Percentiles rank a stretch among this genome's conserved stretches.
These are phyloP conservation scores for Fraxinus sp. DNA, from an alignment of 305 asterid genomes.

Conservation along the genomic window DNA sequence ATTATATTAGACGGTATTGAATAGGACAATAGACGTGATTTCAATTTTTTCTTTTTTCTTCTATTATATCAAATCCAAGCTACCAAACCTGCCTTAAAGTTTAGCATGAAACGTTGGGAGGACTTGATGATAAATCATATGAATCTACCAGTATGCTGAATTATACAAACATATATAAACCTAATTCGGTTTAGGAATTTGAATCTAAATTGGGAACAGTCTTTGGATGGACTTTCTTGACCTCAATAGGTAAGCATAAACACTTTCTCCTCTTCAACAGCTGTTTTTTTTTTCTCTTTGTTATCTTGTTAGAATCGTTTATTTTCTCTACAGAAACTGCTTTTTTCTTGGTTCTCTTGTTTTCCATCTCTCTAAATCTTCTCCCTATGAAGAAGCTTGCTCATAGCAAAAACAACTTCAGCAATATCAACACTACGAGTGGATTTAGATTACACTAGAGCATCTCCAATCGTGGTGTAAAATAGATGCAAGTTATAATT, in stretches of 20 bases:
- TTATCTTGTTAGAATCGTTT: not conserved
- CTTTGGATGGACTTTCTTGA: not conserved
- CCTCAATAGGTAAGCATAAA: not conserved
- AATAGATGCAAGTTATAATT: no score
- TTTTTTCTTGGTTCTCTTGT: not conserved
- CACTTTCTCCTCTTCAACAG: not conserved
- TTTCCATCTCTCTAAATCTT: not conserved
- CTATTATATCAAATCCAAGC: no score
- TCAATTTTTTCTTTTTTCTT: no score
- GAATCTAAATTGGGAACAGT: not conserved
- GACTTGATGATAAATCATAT: no score
- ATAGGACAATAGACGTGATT: no score
- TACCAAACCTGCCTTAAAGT: no score
- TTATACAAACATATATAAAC: no score
- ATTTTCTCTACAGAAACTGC: not conserved
- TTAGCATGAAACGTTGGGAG: no score
- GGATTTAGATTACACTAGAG: not conserved
- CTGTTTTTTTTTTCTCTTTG: not conserved
- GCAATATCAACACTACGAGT: not conserved
- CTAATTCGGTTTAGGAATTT: not conserved
- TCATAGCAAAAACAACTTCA: not conserved
- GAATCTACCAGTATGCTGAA: no score
- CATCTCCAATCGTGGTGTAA: not conserved
- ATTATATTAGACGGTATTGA: no score
- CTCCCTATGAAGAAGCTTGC: not conserved